phyloP scores from a whole-genome alignment of 305 asterid species.

The Solanum hybrid region DNA sequence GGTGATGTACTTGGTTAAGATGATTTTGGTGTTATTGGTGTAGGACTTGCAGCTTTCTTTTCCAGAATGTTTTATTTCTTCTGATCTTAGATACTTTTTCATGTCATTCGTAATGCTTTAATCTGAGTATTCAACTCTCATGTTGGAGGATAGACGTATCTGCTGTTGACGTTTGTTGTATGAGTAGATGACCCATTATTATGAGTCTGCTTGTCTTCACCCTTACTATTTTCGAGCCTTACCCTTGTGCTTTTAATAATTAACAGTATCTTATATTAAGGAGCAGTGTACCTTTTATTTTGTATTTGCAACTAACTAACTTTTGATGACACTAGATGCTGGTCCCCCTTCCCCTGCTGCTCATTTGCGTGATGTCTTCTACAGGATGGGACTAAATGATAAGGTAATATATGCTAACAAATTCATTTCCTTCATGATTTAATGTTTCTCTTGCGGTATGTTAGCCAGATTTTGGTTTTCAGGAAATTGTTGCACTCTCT shows the following conservation, averaged over 20 bases:
- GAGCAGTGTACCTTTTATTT: neutral
- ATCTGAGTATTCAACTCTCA: neutral
- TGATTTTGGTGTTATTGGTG: neutral
- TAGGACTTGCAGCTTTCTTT: neutral
- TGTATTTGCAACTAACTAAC: slow-evolving; percentile 6
- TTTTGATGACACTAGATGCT: slow-evolving; percentile 53
- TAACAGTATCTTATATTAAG: neutral
- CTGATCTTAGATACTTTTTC: neutral
- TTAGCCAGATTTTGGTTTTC: slow-evolving; percentile 16
- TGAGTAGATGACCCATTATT: neutral
- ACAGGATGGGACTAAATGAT: slow-evolving; percentile 83
- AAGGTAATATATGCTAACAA: slow-evolving; percentile 39
- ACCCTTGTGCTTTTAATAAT: neutral
- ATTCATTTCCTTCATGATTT: neutral
- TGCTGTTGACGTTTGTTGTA: neutral
- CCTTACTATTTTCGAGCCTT: neutral
- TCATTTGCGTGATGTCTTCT: slow-evolving; percentile 89
- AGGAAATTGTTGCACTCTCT: slow-evolving; percentile 97
- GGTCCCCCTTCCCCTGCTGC: slow-evolving; percentile 94
- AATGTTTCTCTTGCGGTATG: neutral
- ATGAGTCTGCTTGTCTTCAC: neutral
- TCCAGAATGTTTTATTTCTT: neutral
- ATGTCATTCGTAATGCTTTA: neutral
- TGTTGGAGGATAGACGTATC: neutral
- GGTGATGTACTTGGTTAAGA: neutral